Evolutionary conservation across 2,329 filamentous ascomycete species (phyloP), one percentile per base, ranked within the genome.

Genomic region (Nannizzia gypsea): DNA sequence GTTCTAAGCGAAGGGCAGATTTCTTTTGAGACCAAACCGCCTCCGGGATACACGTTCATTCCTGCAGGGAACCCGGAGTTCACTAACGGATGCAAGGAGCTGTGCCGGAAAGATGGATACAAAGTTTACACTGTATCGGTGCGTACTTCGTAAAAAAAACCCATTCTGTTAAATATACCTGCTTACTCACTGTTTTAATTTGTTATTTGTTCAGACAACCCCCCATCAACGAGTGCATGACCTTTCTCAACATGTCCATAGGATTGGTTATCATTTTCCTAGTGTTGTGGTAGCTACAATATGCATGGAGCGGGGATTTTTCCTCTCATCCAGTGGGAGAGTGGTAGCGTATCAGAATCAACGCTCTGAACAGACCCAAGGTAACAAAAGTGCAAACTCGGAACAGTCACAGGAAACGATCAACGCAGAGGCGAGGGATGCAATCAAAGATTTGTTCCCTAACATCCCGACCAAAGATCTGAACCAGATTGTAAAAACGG

Each of bases 211-310:
- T 26, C 4, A 80, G 75, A 81, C 77, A 62, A 79, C 76, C 52
- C 78, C 75, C 28, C 76, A 80, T 65, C 71, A 74, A 62, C 71
- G 77, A 56, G 77, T 74, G 11, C 77, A 80, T 58, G 77, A 79
- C 61, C 71, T 85, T 1, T 82, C 81, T 1, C 78, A 83, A 65
- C 81, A 85, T 67, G 78, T 84, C 56, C 78, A 83, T 64, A 78
- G 83, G 44, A 78, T 85, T 63, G 83, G 83, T 15, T 82, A 83
- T 67, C 83, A 85, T 67, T 85, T 86, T 63, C 81, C 81, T 5
- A 78, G 78, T 61, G 73, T 78, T n/a, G 77, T 85, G 60, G 80
- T 86, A 42, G 77, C 79, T 48, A 73, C 79, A 61, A 81, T 81
- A 38, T 84, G 82, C 66, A 74, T 71, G 64, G 73, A 77, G 46